Conservation (phyloP, 306 rosid genomes). For the Prunus mira region DNA sequence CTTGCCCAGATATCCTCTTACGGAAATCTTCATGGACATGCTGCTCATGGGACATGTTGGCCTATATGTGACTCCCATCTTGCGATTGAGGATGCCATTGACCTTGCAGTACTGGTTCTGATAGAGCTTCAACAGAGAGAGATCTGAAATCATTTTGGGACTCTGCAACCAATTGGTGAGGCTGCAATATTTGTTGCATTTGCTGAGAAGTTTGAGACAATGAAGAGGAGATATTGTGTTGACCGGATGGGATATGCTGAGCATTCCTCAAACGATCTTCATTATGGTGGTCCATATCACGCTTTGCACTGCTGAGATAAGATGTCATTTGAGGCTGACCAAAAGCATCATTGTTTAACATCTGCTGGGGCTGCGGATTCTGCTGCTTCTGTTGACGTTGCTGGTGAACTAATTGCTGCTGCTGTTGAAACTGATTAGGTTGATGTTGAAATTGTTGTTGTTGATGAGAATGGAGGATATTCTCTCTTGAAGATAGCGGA, state of each 20-base stretch:
- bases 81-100: constrained; percentile 47
- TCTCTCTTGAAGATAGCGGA: constrained; percentile 59
- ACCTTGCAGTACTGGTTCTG: constrained; percentile 48
- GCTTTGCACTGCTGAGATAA: constrained; percentile 51
- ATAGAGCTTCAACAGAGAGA: constrained; percentile 59
- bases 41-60: constrained; percentile 35
- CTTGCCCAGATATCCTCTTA: constrained; percentile 55
- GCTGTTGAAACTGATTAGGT: constrained; percentile 41
- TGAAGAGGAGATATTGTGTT: constrained; percentile 52
- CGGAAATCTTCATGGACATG: constrained; percentile 46
- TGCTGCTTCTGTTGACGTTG: constrained; percentile 57
- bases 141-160: constrained; percentile 65
- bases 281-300: constrained; percentile 61
- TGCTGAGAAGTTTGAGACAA: constrained; percentile 60
- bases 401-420: background rate
- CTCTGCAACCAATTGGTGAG: constrained; percentile 49
- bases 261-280: constrained; percentile 53
- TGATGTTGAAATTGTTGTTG: constrained; percentile 72
- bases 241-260: constrained; percentile 56
- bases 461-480: constrained; percentile 55
- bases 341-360: constrained; percentile 56
- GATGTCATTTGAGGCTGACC: constrained; percentile 53
- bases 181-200: constrained; percentile 52
- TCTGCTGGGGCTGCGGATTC: constrained; percentile 60
- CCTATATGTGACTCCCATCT: constrained; percentile 32